A percentile compares a stretch with the other conserved stretches of the same genome.
Conservation (phyloP, 768 basidiomycete species). For the Cubamyces sp. region DNA sequence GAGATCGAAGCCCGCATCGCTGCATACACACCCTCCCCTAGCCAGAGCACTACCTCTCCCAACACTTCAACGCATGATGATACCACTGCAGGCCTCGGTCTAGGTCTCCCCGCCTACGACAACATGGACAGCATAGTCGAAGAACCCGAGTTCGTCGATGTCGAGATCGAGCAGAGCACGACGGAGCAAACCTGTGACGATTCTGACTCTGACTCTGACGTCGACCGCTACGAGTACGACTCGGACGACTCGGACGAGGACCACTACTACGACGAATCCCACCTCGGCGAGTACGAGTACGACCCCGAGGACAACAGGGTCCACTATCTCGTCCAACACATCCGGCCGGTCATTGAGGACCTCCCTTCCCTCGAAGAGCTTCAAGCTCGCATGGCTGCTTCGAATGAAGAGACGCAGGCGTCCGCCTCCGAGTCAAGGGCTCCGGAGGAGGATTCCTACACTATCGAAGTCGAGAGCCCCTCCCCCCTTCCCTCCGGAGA, state of each 20-base stretch:
- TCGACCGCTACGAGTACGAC: background rate
- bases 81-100: background rate
- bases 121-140: no score
- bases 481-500: background rate
- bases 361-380: background rate
- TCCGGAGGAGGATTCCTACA: background rate
- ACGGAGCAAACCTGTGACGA: background rate
- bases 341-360: background rate
- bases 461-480: background rate
- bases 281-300: background rate
- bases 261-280: background rate
- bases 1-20: background rate
- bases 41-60: background rate
- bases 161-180: constrained; percentile 2
- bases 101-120: background rate
- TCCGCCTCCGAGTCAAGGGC: background rate
- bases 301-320: constrained; percentile 1
- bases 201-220: background rate
- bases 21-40: background rate
- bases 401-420: background rate
- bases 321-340: background rate
- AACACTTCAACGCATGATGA: no score
- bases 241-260: background rate
- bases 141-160: background rate
- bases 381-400: background rate